phyloP scores from a whole-genome alignment of 306 rosid genomes.

The Neltuma alba region DNA sequence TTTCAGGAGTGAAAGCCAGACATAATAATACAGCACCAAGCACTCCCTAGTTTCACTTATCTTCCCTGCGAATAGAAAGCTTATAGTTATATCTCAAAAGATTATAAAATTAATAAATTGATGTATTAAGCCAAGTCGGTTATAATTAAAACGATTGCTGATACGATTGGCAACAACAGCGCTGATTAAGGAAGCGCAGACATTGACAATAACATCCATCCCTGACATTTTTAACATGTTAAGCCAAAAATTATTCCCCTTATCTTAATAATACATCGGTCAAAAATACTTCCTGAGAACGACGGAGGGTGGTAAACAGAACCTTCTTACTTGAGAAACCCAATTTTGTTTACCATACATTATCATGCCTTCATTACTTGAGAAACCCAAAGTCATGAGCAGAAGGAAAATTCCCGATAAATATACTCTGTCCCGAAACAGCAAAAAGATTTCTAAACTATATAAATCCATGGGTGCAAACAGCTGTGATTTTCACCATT shows the following conservation, averaged over 20 bases:
- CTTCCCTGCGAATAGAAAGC: slow-evolving; percentile 58
- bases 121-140: background rate
- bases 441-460: slow-evolving; percentile 30
- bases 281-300: slow-evolving; percentile 63
- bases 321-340: slow-evolving; percentile 65
- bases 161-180: slow-evolving; percentile 49
- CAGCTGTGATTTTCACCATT: slow-evolving; percentile 9
- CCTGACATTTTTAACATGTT: slow-evolving; percentile 35
- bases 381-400: slow-evolving; percentile 43
- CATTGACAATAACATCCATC: slow-evolving; percentile 32
- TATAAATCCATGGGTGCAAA: slow-evolving; percentile 21
- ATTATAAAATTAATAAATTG: slow-evolving; percentile 33
- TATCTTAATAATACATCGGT: slow-evolving; percentile 55
- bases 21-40: slow-evolving; percentile 90
- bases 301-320: slow-evolving; percentile 60
- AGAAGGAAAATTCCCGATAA: slow-evolving; percentile 54
- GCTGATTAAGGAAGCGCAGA: slow-evolving; percentile 48
- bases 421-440: slow-evolving; percentile 67
- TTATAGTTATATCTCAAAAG: slow-evolving; percentile 33
- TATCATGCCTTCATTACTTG: slow-evolving; percentile 37
- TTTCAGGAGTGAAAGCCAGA: slow-evolving; percentile 71
- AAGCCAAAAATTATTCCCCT: slow-evolving; percentile 19
- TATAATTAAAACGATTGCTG: slow-evolving; percentile 1
- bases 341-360: slow-evolving; percentile 55
- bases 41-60: slow-evolving; percentile 55